Percentiles rank a stretch among this genome's conserved stretches.
Evolutionary conservation across 345 rosid species (phyloP).

Genomic region (Nasturtium officinale): DNA sequence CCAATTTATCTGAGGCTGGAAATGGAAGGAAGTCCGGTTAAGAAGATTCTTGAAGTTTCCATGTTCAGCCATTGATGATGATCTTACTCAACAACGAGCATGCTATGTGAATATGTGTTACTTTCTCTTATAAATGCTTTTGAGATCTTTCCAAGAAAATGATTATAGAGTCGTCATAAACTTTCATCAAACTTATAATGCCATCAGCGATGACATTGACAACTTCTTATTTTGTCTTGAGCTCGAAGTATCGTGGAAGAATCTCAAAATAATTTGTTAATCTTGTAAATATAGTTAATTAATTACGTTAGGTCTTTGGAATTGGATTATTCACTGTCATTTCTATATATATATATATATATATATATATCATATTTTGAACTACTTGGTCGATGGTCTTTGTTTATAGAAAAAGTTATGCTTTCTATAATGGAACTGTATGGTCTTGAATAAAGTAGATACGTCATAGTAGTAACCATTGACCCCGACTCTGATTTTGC

Average conservation of each 20-base stretch:
- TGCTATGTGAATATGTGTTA: not conserved
- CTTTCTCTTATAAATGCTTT: not conserved
- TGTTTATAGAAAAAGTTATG: too few relatives aligned
- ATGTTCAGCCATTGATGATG: constrained; percentile 30
- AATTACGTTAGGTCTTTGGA: too few relatives aligned
- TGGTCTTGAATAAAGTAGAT: too few relatives aligned
- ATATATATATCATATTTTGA: too few relatives aligned
- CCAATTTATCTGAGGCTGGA: constrained; percentile 49
- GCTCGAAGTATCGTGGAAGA: constrained; percentile 35
- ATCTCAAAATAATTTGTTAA: too few relatives aligned
- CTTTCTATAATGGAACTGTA: too few relatives aligned
- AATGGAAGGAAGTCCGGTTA: constrained; percentile 46
- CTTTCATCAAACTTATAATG: not conserved
- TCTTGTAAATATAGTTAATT: too few relatives aligned
- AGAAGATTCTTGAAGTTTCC: constrained; percentile 32
- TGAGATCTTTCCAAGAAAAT: constrained; percentile 26
- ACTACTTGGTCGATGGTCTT: too few relatives aligned
- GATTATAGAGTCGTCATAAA: not conserved
- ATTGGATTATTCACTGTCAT: too few relatives aligned
- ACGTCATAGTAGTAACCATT: constrained; percentile 26
- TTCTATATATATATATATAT: too few relatives aligned
- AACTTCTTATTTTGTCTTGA: not conserved
- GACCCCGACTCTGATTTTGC: constrained; percentile 10
- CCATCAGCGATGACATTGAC: constrained; percentile 19
- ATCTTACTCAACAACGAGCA: not conserved